A percentile compares a stretch with the other conserved stretches of the same genome.
Conservation (phyloP, 2,329 filamentous ascomycete species). For the Penicillium sp. region DNA sequence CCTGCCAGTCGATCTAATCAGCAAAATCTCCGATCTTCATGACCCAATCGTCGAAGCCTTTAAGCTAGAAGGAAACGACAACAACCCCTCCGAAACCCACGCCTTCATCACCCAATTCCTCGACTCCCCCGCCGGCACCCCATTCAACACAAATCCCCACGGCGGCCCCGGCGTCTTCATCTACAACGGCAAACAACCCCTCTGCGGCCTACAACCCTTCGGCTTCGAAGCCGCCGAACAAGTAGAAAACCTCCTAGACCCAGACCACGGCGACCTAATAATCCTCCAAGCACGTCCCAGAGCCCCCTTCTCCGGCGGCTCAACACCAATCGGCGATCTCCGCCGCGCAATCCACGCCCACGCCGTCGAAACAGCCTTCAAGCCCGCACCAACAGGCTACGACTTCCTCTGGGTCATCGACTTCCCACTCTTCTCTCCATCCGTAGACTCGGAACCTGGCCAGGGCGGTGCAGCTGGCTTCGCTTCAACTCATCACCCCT, state of each 20-base stretch:
- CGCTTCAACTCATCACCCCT: slow-evolving; percentile 88
- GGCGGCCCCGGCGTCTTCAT: slow-evolving; percentile 79
- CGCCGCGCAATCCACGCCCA: slow-evolving; percentile 66
- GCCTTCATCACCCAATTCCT: slow-evolving; percentile 68
- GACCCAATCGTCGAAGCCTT: slow-evolving; percentile 72
- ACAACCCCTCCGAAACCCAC: slow-evolving; percentile 52
- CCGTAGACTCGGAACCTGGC: slow-evolving; percentile 63
- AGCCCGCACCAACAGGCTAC: slow-evolving; percentile 53
- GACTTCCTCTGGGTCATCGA: slow-evolving; percentile 80
- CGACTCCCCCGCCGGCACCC: slow-evolving; percentile 56
- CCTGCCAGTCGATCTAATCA: slow-evolving; percentile 60
- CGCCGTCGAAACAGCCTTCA: slow-evolving; percentile 61
- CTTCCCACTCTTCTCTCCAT: slow-evolving; percentile 87
- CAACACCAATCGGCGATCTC: slow-evolving; percentile 67
- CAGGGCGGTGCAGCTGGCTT: slow-evolving; percentile 80
- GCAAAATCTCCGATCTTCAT: slow-evolving; percentile 68
- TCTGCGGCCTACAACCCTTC: slow-evolving; percentile 71
- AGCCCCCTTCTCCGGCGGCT: slow-evolving; percentile 65
- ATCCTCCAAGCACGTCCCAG: slow-evolving; percentile 73
- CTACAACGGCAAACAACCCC: slow-evolving; percentile 67
- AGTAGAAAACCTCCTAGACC: slow-evolving; percentile 50
- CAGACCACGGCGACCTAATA: slow-evolving; percentile 71
- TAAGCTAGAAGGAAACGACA: slow-evolving; percentile 53
- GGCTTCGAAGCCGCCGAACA: slow-evolving; percentile 67
- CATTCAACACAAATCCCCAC: slow-evolving; percentile 64